Percentiles rank a stretch among this genome's conserved stretches.
phyloP scores from a whole-genome alignment of 768 basidiomycete species.

The Chalciporus sphaerocephalus region DNA sequence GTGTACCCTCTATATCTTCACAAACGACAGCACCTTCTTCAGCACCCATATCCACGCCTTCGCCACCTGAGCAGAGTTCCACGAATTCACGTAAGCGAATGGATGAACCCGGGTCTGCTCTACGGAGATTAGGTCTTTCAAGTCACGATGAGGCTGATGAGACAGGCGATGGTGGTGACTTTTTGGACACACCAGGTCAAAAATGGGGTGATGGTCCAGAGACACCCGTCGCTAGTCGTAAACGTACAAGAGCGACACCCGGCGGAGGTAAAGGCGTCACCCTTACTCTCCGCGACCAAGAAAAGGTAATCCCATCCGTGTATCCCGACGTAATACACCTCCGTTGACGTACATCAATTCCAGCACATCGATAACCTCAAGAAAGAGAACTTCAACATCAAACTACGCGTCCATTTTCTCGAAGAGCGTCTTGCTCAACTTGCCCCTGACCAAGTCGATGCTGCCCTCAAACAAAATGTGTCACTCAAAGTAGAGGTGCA shows the following conservation, averaged over 20 bases:
- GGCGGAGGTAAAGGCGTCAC: constrained; percentile 35
- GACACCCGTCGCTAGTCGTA: constrained; percentile 48
- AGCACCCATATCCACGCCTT: constrained; percentile 46
- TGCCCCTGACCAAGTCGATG: constrained; percentile 89
- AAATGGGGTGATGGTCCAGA: constrained; percentile 51
- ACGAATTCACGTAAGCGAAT: constrained; percentile 34
- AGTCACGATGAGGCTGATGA: constrained; percentile 37
- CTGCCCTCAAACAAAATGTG: constrained; percentile 88
- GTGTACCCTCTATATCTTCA: constrained; percentile 48
- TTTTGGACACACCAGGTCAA: constrained; percentile 51
- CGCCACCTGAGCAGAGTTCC: constrained; percentile 37
- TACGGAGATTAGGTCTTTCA: constrained; percentile 36
- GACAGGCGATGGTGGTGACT: constrained; percentile 37
- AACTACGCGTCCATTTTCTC: constrained; percentile 91
- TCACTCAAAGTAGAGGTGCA: constrained; percentile 91
- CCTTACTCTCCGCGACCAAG: constrained; percentile 90
- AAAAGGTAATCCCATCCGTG: constrained; percentile 59
- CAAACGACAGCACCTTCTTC: constrained; percentile 51
- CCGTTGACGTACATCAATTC: background rate
- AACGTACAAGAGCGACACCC: constrained; percentile 35
- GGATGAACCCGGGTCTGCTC: constrained; percentile 38
- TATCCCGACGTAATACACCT: background rate
- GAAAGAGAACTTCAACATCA: constrained; percentile 96
- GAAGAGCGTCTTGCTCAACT: constrained; percentile 89
- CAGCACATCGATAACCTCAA: constrained; percentile 94